Base-by-base conservation (phyloP, 306 rosid species). In the Crotalaria pallida region DNA sequence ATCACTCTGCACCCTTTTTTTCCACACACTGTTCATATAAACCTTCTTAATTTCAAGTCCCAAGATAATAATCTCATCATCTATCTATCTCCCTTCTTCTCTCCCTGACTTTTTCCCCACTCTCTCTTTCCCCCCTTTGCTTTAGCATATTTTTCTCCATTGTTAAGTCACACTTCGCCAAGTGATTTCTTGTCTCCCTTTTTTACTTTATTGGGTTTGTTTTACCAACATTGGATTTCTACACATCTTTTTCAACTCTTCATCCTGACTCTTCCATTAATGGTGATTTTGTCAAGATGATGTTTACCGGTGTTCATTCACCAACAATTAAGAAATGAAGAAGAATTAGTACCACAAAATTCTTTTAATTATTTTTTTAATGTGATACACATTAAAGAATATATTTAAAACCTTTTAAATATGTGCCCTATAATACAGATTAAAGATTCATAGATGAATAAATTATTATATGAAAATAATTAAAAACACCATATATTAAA, bases 171-270 rank as follows among this genome's bases (percentile, higher is more conserved):
- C 85, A 80, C 53, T 69, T 73, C 68, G 48, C 85, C 85, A 87
- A 87, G 90, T 87, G 89, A 87, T 83, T 80, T 87, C 86, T 80
- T 84, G 85, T 87, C 89, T 47, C 81, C 67, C 78, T 41, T 77
- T 53, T 71, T 78, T 40, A 76, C 89, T 78, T 81, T 73, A 73
- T 75, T 69, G 66, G 68, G 74, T 81, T 76, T 51, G 74, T 80
- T 81, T 74, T 76, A 79, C 75, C 87, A 38, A 73, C 84, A 84
- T 83, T 75, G 87, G 79, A 83, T 84, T 81, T 84, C 80, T 62
- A 66, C 79, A 23, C 53, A 16, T 74, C 72, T 51, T 38, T 65
- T 73, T 40, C n/a, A 51, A 21, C 66, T 24, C 70, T 41, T 62
- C 56, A 23, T 10, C 74, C 69, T 64, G 59, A 50, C 80, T 59